A percentile compares a stretch with the other conserved stretches of the same genome.
phyloP scores from a whole-genome alignment of 345 rosid genomes.

The Pistacia atlantica region DNA sequence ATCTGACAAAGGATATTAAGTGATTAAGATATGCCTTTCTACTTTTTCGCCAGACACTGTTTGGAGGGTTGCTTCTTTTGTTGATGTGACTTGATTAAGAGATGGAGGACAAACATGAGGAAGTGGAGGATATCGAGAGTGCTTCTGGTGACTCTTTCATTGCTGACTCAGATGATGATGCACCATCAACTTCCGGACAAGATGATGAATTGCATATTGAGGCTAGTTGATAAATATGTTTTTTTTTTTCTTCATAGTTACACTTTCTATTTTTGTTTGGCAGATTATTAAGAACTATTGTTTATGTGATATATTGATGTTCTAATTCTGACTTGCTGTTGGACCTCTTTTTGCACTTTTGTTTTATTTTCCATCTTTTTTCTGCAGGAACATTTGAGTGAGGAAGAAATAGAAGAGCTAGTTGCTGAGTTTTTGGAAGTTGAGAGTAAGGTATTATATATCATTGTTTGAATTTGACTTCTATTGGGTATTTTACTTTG shows the following conservation, averaged over 20 bases:
- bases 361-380: slow-evolving; percentile 16
- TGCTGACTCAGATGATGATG: slow-evolving; percentile 60
- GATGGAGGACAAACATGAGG: slow-evolving; percentile 49
- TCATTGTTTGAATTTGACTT: slow-evolving; percentile 20
- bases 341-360: slow-evolving; percentile 10
- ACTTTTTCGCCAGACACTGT: slow-evolving; percentile 10
- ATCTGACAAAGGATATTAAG: slow-evolving; percentile 1
- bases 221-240: slow-evolving; percentile 44
- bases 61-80: slow-evolving; percentile 13
- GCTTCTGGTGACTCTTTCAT: slow-evolving; percentile 59
- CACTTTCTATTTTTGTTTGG: background rate
- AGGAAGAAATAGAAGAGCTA: slow-evolving; percentile 85
- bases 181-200: slow-evolving; percentile 44
- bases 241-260: background rate
- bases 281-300: background rate
- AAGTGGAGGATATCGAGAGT: slow-evolving; percentile 45
- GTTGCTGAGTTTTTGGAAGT: slow-evolving; percentile 74
- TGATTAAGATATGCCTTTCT: slow-evolving; percentile 10
- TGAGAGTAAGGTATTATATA: slow-evolving; percentile 88
- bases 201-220: slow-evolving; percentile 59
- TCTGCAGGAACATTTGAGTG: slow-evolving; percentile 79
- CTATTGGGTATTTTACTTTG: slow-evolving; percentile 18
- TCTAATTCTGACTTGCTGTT: background rate
- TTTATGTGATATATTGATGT: background rate
- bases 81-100: slow-evolving; percentile 16